Evolutionary conservation across 495 filamentous ascomycete genomes (phyloP), one percentile per base, ranked within the genome.

Genomic region (Massariosphaeria phaeospora): DNA sequence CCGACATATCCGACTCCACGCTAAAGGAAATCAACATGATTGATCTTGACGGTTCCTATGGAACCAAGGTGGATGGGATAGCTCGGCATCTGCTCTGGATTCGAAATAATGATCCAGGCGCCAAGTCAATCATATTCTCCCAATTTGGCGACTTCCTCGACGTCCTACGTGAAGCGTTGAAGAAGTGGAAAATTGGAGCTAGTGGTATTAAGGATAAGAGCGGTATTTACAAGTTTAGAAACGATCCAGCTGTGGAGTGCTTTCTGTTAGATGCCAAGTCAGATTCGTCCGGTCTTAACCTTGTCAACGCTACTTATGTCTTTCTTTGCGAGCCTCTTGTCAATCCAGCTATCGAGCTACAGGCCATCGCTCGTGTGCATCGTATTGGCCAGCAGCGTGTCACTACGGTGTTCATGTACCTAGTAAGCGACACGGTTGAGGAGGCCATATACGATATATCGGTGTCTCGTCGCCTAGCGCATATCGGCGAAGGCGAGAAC

Each of bases 321-420:
- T 91, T 98, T 61, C 73, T 98, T 7, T 96, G 90, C 67, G 91
- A 98, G 67, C 91, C 91, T 0, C 71, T 96, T 3, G 80, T 96
- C 59, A 95, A 96, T 66, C 86, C 91, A 5, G 89, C 91, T 1
- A 81, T 98, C 8, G 91, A 96, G 62, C 77, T 96, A 5, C 91
- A 98, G 64, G 91, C 89, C 2, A 94, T 96, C 60, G 89, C 90
- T 5, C 84, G 91, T 41, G 90, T 98, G 0, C 89, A 98, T 67
- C 79, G 91, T 31, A 98, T 98, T 48, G 91, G 91, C 0, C 91
- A 98, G 68, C 78, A 82, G 52, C 81, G 85, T 23, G 76, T 84
- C 55, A 98, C 91, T 6, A 95, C 89, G 1, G 91, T 96, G 4
- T 98, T 89, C 85, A 85, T 96, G 69, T 98, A 98, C 67, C 77